Evolutionary conservation across 768 basidiomycete genomes (phyloP).

Genomic region (Amyloporia xantha): DNA sequence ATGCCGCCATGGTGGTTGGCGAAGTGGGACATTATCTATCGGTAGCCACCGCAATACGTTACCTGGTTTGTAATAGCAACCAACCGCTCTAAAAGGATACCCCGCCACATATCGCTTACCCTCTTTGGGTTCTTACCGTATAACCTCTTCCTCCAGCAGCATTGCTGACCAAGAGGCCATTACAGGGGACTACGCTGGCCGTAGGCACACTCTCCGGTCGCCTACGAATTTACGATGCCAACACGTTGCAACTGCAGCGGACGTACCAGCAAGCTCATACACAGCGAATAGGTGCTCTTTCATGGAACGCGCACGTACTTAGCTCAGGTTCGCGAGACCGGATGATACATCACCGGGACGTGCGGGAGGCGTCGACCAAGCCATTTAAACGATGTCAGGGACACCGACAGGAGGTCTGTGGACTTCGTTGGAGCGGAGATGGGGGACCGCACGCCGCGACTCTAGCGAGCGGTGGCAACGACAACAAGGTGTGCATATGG

Average conservation of each 20-base stretch:
- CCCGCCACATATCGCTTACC: too few species aligned
- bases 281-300: conserved; percentile 87
- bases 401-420: conserved; percentile 93
- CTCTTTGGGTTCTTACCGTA: too few species aligned
- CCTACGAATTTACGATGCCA: conserved; percentile 91
- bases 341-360: conserved; percentile 87
- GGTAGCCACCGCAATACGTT: too few species aligned
- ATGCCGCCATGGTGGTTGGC: not conserved
- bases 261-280: conserved; percentile 81
- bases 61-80: not conserved
- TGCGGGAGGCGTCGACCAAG: conserved; percentile 56
- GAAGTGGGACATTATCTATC: too few species aligned
- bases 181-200: conserved; percentile 80
- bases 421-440: conserved; percentile 81
- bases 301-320: conserved; percentile 87
- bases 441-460: conserved; percentile 41
- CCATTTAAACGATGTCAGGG: conserved; percentile 70
- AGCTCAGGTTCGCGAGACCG: conserved; percentile 91
- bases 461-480: conserved; percentile 93
- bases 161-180: not conserved
- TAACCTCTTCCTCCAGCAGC: not conserved
- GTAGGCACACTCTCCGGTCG: conserved; percentile 88
- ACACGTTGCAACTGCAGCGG: conserved; percentile 63
- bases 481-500: conserved; percentile 99
- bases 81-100: not conserved